These are phyloP conservation scores for Gossypium lobatum DNA, from an alignment of 441 rosid species.

Conservation along the genomic window DNA sequence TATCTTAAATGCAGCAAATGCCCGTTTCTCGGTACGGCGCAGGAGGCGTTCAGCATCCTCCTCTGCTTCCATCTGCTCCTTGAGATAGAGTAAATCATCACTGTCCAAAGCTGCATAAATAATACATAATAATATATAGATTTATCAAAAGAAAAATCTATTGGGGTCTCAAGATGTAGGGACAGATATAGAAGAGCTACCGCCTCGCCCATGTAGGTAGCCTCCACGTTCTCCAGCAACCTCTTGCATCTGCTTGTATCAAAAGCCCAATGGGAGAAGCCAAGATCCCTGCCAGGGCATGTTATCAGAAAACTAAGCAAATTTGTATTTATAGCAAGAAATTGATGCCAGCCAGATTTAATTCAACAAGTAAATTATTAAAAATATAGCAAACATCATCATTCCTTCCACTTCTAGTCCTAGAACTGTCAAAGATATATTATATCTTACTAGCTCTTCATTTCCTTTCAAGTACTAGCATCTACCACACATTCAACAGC, in stretches of 20 bases:
- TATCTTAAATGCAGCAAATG: constrained; percentile 95
- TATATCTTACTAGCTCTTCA: neutral
- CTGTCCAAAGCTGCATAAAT: constrained; percentile 88
- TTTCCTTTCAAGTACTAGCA: neutral
- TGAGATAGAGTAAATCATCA: constrained; percentile 90
- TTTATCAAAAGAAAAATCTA: constrained; percentile 15
- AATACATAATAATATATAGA: constrained; percentile 22
- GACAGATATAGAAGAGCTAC: constrained; percentile 27
- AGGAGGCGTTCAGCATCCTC: constrained; percentile 96
- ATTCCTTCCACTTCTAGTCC: neutral
- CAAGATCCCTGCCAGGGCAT: constrained; percentile 98
- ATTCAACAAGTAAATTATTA: neutral
- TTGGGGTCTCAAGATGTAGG: neutral
- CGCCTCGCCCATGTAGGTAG: constrained; percentile 97
- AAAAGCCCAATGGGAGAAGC: constrained; percentile 52
- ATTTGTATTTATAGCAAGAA: neutral
- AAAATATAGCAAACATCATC: neutral
- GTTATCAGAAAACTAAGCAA: constrained; percentile 70
- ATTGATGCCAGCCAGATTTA: neutral
- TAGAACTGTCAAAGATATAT: neutral
- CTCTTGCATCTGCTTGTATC: constrained; percentile 94
- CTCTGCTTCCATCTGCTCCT: constrained; percentile 99
- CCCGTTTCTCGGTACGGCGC: constrained; percentile 92
- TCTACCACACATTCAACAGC: neutral
- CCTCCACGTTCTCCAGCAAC: constrained; percentile 99